These are phyloP conservation scores for Amanita inopinata DNA, from an alignment of 768 basidiomycete species.

Conservation along the genomic window DNA sequence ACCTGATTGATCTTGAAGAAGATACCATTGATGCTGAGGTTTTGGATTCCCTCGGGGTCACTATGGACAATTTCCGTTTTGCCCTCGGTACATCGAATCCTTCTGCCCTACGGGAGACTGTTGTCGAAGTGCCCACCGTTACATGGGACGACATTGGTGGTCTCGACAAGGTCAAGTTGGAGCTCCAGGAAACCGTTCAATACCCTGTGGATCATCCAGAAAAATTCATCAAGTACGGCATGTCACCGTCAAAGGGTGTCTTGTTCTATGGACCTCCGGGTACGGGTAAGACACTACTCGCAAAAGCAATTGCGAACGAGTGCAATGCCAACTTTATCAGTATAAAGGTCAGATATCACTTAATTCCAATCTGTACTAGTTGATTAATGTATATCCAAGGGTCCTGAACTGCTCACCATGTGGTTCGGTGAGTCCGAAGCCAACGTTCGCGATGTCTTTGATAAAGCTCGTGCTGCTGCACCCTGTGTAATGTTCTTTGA, in stretches of 20 bases:
- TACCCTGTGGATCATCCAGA: conserved; percentile 99
- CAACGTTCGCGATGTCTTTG: conserved; percentile 98
- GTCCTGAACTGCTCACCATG: conserved; percentile 97
- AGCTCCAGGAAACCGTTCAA: conserved; percentile 98
- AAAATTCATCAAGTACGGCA: conserved; percentile 99
- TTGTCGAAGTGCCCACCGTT: conserved; percentile 97
- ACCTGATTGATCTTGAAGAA: conserved; percentile 89
- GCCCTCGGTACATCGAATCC: conserved; percentile 97
- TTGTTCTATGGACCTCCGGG: conserved; percentile 99
- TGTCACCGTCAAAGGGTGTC: conserved; percentile 99
- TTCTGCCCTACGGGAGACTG: conserved; percentile 96
- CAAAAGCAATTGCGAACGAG: conserved; percentile 99
- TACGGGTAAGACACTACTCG: conserved; percentile 98
- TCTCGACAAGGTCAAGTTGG: conserved; percentile 98
- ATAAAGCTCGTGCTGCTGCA: conserved; percentile 98
- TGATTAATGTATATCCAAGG: conserved; percentile 31
- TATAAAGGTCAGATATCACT: conserved; percentile 63
- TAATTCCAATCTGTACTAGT: neutral
- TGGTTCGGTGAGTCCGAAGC: conserved; percentile 99
- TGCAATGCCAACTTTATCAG: conserved; percentile 99
- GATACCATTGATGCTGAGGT: conserved; percentile 99
- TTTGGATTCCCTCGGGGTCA: conserved; percentile 96
- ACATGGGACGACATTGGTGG: conserved; percentile 99
- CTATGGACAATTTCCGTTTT: conserved; percentile 99
- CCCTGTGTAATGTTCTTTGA: conserved; percentile 99